These are phyloP conservation scores for Pulveroboletus frians DNA, from an alignment of 768 basidiomycete genomes.

Conservation along the genomic window DNA sequence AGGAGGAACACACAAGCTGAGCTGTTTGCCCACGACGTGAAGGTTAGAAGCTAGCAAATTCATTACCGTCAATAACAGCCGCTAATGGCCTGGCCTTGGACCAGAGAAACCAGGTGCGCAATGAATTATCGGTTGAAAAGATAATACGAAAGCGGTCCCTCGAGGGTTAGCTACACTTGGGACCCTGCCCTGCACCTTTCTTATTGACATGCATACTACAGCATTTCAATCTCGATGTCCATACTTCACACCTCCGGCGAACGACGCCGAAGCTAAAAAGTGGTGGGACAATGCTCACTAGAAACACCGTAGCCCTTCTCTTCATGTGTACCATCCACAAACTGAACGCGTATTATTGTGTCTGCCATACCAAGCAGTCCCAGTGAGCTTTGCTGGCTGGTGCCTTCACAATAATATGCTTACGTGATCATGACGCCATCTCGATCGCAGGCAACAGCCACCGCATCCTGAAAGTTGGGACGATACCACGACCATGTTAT, in stretches of 20 bases:
- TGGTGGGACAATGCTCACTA: conserved; percentile 47
- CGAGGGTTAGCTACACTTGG: conserved; percentile 48
- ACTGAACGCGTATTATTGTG: conserved; percentile 9
- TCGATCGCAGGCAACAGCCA: background rate
- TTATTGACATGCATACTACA: conserved; percentile 31
- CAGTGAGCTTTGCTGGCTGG: background rate
- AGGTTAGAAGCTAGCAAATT: conserved; percentile 42
- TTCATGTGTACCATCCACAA: conserved; percentile 23
- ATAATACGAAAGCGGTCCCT: conserved; percentile 67
- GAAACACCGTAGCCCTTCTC: conserved; percentile 31
- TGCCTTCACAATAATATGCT: conserved; percentile 5
- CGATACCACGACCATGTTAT: conserved; percentile 21
- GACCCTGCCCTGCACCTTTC: conserved; percentile 11
- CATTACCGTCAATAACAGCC: conserved; percentile 29
- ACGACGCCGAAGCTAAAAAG: conserved; percentile 51
- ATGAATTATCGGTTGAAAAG: conserved; percentile 66
- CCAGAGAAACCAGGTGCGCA: conserved; percentile 69
- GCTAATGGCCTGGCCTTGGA: conserved; percentile 19
- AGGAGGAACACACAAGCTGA: conserved; percentile 51
- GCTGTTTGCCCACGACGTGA: conserved; percentile 63
- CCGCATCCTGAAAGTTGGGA: background rate
- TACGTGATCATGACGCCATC: conserved; percentile 29
- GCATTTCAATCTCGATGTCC: conserved; percentile 77
- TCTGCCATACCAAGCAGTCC: conserved; percentile 6
- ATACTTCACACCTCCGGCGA: conserved; percentile 65